Evolutionary conservation across 192 early-diverging fungal genomes (phyloP), one percentile per base, ranked within the genome.

Genomic region (Pilaira anomala): DNA sequence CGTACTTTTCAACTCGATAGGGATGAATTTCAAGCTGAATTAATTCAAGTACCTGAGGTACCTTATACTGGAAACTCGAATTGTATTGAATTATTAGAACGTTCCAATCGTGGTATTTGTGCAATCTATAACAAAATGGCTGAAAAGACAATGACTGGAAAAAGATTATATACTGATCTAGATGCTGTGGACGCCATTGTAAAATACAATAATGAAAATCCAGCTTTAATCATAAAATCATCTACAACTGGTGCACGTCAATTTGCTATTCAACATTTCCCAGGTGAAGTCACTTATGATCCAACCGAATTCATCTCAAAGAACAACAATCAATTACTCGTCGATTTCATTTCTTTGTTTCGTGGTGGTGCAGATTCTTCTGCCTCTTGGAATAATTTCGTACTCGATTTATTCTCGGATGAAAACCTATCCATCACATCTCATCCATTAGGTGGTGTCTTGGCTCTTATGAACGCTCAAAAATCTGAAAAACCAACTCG

Each of bases 311-410:
- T 98, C 62, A 56, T 88, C 58, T 83, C 84, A 22, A 81, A 82
- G 68, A 95, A 95, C 78, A 53, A 81, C 61, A 71, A 78, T 60
- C 79, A 88, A 74, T 60, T 86, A 42, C 73, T 88, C 40, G 76
- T 88, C 5, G 94, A 98, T 71, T 95, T 96, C 74, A 82, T 95
- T 19, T 76, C 87, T 21, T 74, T 96, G 39, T 87, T 95, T 65
- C 70, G 83, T 22, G 83, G 85, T 42, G 69, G 76, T 44, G 72
- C 63, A 12, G 85, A 81, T 22, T 77, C 73, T 6, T 68, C 82
- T 3, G 68, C 84, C 3, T 83, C 87, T 9, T 84, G 83, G 56
- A 93, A 92, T 72, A 67, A 71, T 2, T 93, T 95, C 62, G 76
- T 94, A 19, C 82, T 81, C 18, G 76, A 77, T 30, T 75, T 97